These are phyloP conservation scores for Karstenula rhodostoma DNA, from an alignment of 2,329 filamentous ascomycete genomes.

Conservation along the genomic window DNA sequence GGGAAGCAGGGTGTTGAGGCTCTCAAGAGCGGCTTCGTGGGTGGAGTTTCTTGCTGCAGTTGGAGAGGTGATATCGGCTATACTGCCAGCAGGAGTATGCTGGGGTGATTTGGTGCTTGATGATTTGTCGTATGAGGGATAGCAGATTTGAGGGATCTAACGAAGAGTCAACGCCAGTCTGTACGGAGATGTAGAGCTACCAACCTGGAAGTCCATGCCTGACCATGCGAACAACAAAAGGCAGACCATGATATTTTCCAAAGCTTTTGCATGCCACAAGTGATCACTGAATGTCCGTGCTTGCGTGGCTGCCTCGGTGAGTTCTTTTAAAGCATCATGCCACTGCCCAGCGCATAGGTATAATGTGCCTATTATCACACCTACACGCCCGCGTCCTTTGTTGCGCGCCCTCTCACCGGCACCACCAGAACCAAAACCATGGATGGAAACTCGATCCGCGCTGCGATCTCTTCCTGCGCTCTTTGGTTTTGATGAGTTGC, in stretches of 20 bases:
- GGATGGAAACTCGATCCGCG: slow-evolving; percentile 68
- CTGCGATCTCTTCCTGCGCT: slow-evolving; percentile 64
- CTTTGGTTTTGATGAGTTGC: slow-evolving; percentile 32
- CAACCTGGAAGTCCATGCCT: slow-evolving; percentile 80
- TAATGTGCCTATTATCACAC: slow-evolving; percentile 81
- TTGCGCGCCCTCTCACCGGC: slow-evolving; percentile 79
- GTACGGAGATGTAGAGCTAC: slow-evolving; percentile 21
- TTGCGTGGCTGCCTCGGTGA: slow-evolving; percentile 79
- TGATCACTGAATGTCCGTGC: slow-evolving; percentile 86
- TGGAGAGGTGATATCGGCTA: slow-evolving; percentile 46
- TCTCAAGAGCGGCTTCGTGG: slow-evolving; percentile 52
- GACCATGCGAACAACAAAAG: slow-evolving; percentile 86
- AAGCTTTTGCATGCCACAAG: slow-evolving; percentile 95
- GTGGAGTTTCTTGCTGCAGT: slow-evolving; percentile 56
- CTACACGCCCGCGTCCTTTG: slow-evolving; percentile 80
- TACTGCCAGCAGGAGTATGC: slow-evolving; percentile 50
- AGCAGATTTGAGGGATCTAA: slow-evolving; percentile 63
- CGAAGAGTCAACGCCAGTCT: slow-evolving; percentile 16
- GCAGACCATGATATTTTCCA: slow-evolving; percentile 86
- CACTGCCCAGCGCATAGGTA: slow-evolving; percentile 91
- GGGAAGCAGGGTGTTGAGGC: slow-evolving; percentile 68
- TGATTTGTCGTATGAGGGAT: slow-evolving; percentile 59
- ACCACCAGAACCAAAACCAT: slow-evolving; percentile 71
- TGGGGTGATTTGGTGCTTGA: slow-evolving; percentile 53
- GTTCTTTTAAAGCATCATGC: slow-evolving; percentile 84